A percentile compares a stretch with the other conserved stretches of the same genome.
These are phyloP conservation scores for Astraeus odoratus DNA, from an alignment of 768 basidiomycete species.

Conservation along the genomic window DNA sequence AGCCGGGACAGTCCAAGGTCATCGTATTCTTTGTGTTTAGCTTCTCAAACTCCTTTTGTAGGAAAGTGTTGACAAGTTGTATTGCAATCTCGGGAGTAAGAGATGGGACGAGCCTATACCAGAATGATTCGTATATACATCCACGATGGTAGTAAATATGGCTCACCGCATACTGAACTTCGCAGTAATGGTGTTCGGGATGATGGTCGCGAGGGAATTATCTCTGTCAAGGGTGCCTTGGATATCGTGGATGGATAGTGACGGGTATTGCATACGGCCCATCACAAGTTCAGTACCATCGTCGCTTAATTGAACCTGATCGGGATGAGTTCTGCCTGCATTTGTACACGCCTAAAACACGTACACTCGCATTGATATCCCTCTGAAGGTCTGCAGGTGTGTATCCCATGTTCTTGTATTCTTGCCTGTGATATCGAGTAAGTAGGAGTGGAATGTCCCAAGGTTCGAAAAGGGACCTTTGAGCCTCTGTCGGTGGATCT, in stretches of 20 bases:
- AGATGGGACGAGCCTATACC: conserved; percentile 67
- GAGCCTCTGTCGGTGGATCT: conserved; percentile 26
- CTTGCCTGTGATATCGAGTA: neutral
- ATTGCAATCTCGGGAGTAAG: conserved; percentile 74
- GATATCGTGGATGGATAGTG: conserved; percentile 58
- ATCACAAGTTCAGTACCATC: conserved; percentile 49
- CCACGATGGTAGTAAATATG: neutral
- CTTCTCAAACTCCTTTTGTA: conserved; percentile 77
- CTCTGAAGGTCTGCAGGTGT: neutral
- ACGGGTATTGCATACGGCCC: conserved; percentile 57
- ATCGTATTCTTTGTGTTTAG: conserved; percentile 81
- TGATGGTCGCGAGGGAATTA: conserved; percentile 50
- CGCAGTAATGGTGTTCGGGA: conserved; percentile 46
- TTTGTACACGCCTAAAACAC: neutral
- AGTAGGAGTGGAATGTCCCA: neutral
- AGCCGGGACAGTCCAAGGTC: conserved; percentile 62
- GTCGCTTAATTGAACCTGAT: conserved; percentile 34
- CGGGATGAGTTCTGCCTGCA: neutral
- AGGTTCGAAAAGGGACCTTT: neutral
- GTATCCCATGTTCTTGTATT: neutral
- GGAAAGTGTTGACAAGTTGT: conserved; percentile 61
- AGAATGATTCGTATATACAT: neutral
- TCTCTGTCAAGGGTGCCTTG: conserved; percentile 52
- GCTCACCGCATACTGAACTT: conserved; percentile 54
- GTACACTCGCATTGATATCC: neutral